phyloP scores from a whole-genome alignment of 768 basidiomycete species.

The Lactifluus rugatus region DNA sequence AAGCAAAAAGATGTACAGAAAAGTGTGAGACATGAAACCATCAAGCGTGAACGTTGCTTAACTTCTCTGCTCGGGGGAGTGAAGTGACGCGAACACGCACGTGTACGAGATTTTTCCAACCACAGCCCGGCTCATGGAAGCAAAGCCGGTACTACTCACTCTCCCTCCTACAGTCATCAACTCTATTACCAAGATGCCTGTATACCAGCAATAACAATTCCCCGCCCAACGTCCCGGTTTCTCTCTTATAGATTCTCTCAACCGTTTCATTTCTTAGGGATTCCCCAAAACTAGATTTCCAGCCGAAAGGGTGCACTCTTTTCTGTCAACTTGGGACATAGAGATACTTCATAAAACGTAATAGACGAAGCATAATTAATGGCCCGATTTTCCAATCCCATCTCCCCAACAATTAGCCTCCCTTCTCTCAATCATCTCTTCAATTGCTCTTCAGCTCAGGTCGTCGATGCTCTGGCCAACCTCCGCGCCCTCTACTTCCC shows the following conservation, averaged over 20 bases:
- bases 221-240: not conserved
- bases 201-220: not conserved
- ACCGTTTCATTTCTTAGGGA: not conserved
- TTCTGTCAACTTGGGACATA: slow-evolving; percentile 1
- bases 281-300: not conserved
- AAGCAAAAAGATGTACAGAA: no score
- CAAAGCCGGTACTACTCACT: no score
- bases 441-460: slow-evolving; percentile 27
- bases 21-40: no score
- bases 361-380: slow-evolving; percentile 3
- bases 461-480: slow-evolving; percentile 35
- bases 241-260: not conserved
- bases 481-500: slow-evolving; percentile 47
- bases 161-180: not conserved
- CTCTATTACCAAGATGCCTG: slow-evolving; percentile 11
- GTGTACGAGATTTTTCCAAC: not conserved
- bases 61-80: no score
- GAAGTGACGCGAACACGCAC: not conserved
- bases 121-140: no score
- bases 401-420: slow-evolving; percentile 43
- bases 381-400: slow-evolving; percentile 11
- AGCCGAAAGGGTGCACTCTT: not conserved
- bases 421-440: slow-evolving; percentile 43
- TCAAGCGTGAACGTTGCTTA: no score
- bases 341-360: slow-evolving; percentile 9